Base-by-base conservation (phyloP, 371 early-diverging fungal genomes). In the Lichtheimia ramosa region DNA sequence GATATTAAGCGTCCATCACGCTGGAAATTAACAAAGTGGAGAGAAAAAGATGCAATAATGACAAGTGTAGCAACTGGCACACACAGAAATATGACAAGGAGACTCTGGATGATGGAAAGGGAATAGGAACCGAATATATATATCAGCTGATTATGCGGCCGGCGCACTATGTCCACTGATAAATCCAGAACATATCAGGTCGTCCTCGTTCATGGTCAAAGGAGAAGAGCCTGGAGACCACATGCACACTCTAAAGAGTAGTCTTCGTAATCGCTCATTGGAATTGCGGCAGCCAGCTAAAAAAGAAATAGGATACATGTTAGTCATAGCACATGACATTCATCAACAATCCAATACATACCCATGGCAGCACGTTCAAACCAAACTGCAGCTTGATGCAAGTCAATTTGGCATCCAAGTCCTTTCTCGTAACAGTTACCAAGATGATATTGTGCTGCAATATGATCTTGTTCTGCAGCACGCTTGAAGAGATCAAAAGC, bases 341-440 rank as follows among this genome's bases (percentile, higher is more conserved):
- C 8, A 50, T 12, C 62, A 56, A 4, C 34, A 34, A 34, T 8
- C 34, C 34, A 34, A 8, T 34, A 21, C 65, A 54, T 73, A 73
- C 73, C 71, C 48, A 75, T 43, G 12, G 89, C 87, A 34, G 90
- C 90, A 23, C 82, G 77, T 61, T 83, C 82, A 60, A 89, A 89
- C 87, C 88, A 90, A 25, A 65, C 48, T 2, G 84, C 74, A 14
- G 90, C 89, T 59, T 81, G 76, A 46, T 72, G 72, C 39, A 84
- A 56, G 57, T 90, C 74, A 25, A 75, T 72, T 14, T 71, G 65
- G 43, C 83, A 83, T 2, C 90, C 89, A 25, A 83, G 62, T 10
- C 91, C 92, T 58, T 88, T 83, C 61, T 87, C 88, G 58, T 77
- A 77, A 21, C 81, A 77, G 64, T 83, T 83, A 68, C 88, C 87